Percentiles rank a stretch among this genome's conserved stretches.
phyloP scores from a whole-genome alignment of 441 rosid genomes.

The Iberis amara region DNA sequence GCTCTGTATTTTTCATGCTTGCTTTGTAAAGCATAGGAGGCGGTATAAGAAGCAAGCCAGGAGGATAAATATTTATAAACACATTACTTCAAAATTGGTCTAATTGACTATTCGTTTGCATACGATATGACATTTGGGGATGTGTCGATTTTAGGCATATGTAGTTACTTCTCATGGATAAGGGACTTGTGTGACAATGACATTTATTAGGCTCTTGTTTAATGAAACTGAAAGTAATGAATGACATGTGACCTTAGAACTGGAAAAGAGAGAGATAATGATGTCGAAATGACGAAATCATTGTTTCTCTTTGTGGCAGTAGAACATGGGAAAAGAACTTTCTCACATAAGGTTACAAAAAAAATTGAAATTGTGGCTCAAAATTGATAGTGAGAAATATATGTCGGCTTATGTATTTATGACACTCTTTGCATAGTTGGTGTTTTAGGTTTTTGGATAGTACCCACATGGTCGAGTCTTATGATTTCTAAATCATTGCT shows the following conservation, averaged over 20 bases:
- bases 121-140: background rate
- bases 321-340: slow-evolving; percentile 42
- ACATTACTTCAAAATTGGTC: background rate
- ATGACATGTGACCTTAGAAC: slow-evolving; percentile 22
- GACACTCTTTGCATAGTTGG: slow-evolving; percentile 26
- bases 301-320: slow-evolving; percentile 30
- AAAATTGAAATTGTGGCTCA: slow-evolving; percentile 25
- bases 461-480: background rate
- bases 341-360: slow-evolving; percentile 26
- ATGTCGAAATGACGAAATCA: slow-evolving; percentile 28
- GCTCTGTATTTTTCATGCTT: slow-evolving; percentile 5
- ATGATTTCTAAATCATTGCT: no score
- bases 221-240: slow-evolving; percentile 11
- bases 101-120: slow-evolving; percentile 4
- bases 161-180: background rate
- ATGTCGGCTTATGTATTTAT: slow-evolving; percentile 28
- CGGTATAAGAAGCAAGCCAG: background rate
- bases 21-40: background rate
- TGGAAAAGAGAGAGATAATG: slow-evolving; percentile 22
- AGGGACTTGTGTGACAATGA: slow-evolving; percentile 23
- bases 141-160: slow-evolving; percentile 15
- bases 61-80: background rate
- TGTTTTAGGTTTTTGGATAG: slow-evolving; percentile 19
- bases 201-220: slow-evolving; percentile 24
- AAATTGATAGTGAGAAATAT: slow-evolving; percentile 27